Evolutionary conservation across 2,329 filamentous ascomycete genomes (phyloP).

Genomic region (Microcera coccophila): DNA sequence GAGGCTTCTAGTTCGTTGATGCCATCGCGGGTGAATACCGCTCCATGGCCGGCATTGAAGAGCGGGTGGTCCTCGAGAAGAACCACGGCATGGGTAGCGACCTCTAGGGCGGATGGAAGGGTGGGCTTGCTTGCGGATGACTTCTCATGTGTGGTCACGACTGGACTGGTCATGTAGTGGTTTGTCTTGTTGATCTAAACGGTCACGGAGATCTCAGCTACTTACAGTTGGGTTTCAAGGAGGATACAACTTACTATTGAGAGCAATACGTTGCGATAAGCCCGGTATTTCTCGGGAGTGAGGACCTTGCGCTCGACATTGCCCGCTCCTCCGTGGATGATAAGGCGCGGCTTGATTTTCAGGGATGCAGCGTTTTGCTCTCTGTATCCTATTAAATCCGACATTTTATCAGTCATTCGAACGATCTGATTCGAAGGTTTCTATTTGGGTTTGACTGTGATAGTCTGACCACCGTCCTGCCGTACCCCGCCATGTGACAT

Average conservation of each 20-base stretch:
- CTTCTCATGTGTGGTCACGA: conserved; percentile 9
- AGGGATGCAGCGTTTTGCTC: no score
- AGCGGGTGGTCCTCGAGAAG: conserved; percentile 75
- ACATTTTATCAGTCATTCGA: no score
- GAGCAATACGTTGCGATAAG: conserved; percentile 59
- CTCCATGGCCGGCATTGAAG: conserved; percentile 81
- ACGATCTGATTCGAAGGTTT: no score
- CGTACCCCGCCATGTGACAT: no score
- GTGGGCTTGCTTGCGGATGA: not conserved
- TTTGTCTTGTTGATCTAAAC: conserved; percentile 43
- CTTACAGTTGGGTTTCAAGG: not conserved
- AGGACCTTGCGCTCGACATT: conserved; percentile 61
- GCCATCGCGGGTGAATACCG: conserved; percentile 80
- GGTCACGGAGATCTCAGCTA: not conserved
- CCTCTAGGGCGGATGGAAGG: conserved; percentile 62
- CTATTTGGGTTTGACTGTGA: no score
- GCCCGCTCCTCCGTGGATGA: conserved; percentile 71
- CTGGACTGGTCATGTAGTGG: conserved; percentile 43
- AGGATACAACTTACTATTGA: conserved; percentile 47
- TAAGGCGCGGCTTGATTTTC: conserved; percentile 53
- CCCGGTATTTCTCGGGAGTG: conserved; percentile 52
- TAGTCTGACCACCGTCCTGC: no score
- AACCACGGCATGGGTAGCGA: conserved; percentile 69
- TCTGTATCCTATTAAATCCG: no score
- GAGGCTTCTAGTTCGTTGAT: conserved; percentile 82